Base-by-base conservation (phyloP, 371 early-diverging fungal species). In the Dichotomocladium elegans region DNA sequence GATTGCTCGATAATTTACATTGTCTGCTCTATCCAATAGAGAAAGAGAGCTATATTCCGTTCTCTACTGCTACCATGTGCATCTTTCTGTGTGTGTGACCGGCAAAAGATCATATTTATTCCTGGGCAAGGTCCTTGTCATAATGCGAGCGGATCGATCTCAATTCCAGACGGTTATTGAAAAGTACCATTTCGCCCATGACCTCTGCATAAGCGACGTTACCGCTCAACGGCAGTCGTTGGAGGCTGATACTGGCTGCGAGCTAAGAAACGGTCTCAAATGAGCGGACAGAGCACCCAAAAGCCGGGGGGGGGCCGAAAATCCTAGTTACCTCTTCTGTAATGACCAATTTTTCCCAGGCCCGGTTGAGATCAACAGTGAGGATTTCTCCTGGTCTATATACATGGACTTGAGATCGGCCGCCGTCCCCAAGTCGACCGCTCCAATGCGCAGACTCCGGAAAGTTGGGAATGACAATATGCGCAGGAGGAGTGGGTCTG, bases 271-370 rank as follows among this genome's bases (percentile, higher is more conserved):
- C 24, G n/a, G n/a, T n/a, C n/a, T n/a, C n/a, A n/a, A n/a, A n/a
- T n/a, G n/a, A n/a, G n/a, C n/a, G n/a, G n/a, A n/a, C n/a, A n/a
- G n/a, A n/a, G n/a, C n/a, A n/a, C n/a, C n/a, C n/a, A n/a, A n/a
- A n/a, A n/a, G n/a, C n/a, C n/a, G n/a, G n/a, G n/a, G n/a, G n/a
- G n/a, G n/a, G n/a, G n/a, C n/a, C n/a, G n/a, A n/a, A n/a, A n/a
- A 8, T 34, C 22, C 4, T 3, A 33, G 12, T 41, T 66, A 67
- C 71, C 64, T 65, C 64, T 60, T 68, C 68, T 14, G 63, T 58
- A 14, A 71, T 58, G 10, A 65, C 51, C 4, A 71, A 51, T 12
- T 31, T 51, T 48, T 67, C 72, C 72, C 68, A 66, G 47, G 61
- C 53, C 41, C 62, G 52, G 24, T 63, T 49, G 11, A 71, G 21